phyloP scores from a whole-genome alignment of 352 stramenopile genomes.

The Phytophthora gonapodyides region DNA sequence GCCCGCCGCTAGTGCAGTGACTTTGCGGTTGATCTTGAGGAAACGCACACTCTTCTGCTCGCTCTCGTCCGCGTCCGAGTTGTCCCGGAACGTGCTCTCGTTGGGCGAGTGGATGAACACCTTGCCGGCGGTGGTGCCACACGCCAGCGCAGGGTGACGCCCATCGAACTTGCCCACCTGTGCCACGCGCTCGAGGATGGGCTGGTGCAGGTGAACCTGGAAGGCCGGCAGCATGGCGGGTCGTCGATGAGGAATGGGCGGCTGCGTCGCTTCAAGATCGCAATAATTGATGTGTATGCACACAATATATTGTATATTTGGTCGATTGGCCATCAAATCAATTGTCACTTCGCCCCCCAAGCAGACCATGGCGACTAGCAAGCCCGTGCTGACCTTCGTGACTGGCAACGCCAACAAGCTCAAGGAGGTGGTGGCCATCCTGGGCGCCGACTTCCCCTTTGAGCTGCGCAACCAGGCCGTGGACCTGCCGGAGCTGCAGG shows the following conservation, averaged over 20 bases:
- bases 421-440: constrained; percentile 79
- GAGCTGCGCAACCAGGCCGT: constrained; percentile 92
- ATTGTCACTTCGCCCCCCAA: too few species aligned
- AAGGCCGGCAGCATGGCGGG: constrained; percentile 71
- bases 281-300: not conserved
- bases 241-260: not conserved
- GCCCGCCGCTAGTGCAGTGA: constrained; percentile 80
- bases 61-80: constrained; percentile 37
- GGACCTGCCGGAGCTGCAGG: constrained; percentile 98
- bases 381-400: constrained; percentile 79
- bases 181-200: constrained; percentile 74
- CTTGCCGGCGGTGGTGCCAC: constrained; percentile 89
- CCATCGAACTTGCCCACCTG: constrained; percentile 86
- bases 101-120: constrained; percentile 92
- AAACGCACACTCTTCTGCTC: constrained; percentile 72
- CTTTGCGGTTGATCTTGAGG: constrained; percentile 93
- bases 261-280: constrained; percentile 36
- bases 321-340: constrained; percentile 5
- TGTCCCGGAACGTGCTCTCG: constrained; percentile 56
- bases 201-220: constrained; percentile 82
- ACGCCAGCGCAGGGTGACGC: constrained; percentile 73
- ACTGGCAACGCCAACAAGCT: constrained; percentile 90
- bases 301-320: not conserved
- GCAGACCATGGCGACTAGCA: constrained; percentile 33
- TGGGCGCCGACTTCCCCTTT: constrained; percentile 89